Evolutionary conservation across 345 rosid species (phyloP), one percentile per base, ranked within the genome.

Genomic region (Euphorbia lathyris): DNA sequence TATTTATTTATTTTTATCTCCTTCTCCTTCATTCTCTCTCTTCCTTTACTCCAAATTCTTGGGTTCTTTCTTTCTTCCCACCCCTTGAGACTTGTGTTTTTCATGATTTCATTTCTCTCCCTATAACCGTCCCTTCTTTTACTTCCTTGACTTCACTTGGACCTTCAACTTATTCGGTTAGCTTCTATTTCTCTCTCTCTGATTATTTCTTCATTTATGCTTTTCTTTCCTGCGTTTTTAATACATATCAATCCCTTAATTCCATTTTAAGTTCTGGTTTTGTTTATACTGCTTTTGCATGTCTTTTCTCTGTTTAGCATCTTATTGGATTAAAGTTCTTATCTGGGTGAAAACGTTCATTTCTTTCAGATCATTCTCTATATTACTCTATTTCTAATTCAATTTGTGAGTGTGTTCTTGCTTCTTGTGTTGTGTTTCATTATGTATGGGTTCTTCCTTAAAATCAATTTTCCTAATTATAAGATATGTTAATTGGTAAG

Each of bases 21-120:
- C 16, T 22, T 48, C 65, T 45, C 20, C 53, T 50, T 20, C 23
- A 59, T 45, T 60, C 76, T 81, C 84, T 63, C 70, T 74, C 87
- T 59, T 78, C 78, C 67, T 74, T 75, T 48, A 67, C 68, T 75
- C 72, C 79, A 43, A 64, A 57, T 63, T 66, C 77, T 78, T 61
- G 76, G 74, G 51, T 61, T 76, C 26, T 23, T 71, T 59, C 48
- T 30, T 60, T 20, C 61, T 69, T 59, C 63, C 52, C 66, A 52
- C 52, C 30, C 59, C 52, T 56, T 47, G 67, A 68, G 77, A 67
- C 48, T 48, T 30, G 42, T 68, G 57, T 69, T 43, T 34, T 62
- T 55, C 38, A 47, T 67, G 68, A 52, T 60, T 32, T 60, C n/a
- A 38, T 13, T 48, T 63, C n/a, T 67, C 72, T 65, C 4, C 30